Conservation (phyloP, 2,329 filamentous ascomycete genomes). For the Lasiodiplodia citricola region DNA sequence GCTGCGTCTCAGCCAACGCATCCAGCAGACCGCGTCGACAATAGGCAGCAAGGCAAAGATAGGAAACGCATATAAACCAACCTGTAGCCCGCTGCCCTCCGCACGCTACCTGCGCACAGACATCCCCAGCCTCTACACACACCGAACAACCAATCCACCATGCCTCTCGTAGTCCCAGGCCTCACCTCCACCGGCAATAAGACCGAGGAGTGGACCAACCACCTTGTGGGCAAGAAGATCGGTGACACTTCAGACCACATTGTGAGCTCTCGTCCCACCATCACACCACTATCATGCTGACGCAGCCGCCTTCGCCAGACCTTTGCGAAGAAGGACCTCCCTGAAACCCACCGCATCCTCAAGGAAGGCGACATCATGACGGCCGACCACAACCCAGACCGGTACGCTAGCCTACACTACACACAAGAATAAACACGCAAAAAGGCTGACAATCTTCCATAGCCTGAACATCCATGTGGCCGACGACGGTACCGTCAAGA, state of each 20-base stretch:
- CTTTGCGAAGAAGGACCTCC: slow-evolving; percentile 57
- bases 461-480: slow-evolving; percentile 56
- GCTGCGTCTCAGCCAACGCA: slow-evolving; percentile 11
- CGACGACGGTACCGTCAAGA: slow-evolving; percentile 55
- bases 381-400: slow-evolving; percentile 54
- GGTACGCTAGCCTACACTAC: slow-evolving; percentile 34
- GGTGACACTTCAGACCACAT: slow-evolving; percentile 53
- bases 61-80: background rate
- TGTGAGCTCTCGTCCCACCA: slow-evolving; percentile 37
- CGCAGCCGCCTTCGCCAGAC: slow-evolving; percentile 42
- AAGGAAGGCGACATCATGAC: slow-evolving; percentile 53
- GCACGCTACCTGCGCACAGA: background rate
- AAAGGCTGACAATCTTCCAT: background rate
- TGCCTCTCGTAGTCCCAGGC: slow-evolving; percentile 59
- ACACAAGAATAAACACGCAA: background rate
- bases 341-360: slow-evolving; percentile 53
- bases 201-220: slow-evolving; percentile 52
- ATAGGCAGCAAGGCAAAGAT: background rate
- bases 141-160: slow-evolving; percentile 30
- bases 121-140: background rate
- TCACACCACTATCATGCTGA: background rate
- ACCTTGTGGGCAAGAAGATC: slow-evolving; percentile 59
- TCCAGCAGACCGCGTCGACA: background rate
- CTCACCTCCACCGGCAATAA: slow-evolving; percentile 45
- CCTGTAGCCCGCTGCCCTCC: background rate